Evolutionary conservation across 352 stramenopile genomes (phyloP).

Genomic region (Porosira glacialis): DNA sequence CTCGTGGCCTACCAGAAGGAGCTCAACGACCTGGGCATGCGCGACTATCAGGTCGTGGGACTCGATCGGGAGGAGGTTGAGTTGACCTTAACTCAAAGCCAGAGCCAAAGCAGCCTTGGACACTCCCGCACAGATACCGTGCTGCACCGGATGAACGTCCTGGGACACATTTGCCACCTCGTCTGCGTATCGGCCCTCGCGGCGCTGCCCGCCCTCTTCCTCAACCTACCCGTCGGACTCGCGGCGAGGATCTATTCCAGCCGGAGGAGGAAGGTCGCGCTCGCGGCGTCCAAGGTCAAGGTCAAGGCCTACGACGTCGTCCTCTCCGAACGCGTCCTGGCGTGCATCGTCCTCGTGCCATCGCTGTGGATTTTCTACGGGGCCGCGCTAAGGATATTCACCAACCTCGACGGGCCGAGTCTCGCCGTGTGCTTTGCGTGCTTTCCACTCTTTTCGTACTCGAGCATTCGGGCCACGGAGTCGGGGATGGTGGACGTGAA

Average conservation of each 20-base stretch:
- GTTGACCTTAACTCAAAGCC: conserved; percentile 18
- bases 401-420: conserved; percentile 60
- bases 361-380: conserved; percentile 75
- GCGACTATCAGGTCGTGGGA: conserved; percentile 75
- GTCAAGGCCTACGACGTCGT: conserved; percentile 78
- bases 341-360: conserved; percentile 78
- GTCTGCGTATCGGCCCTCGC: conserved; percentile 63
- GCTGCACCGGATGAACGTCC: conserved; percentile 60
- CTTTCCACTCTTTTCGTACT: conserved; percentile 81
- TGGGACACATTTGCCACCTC: conserved; percentile 73
- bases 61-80: conserved; percentile 31
- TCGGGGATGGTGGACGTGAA: conserved; percentile 84
- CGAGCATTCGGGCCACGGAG: conserved; percentile 81
- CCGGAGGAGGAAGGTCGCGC: conserved; percentile 62
- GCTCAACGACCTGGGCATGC: conserved; percentile 71
- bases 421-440: conserved; percentile 72
- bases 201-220: conserved; percentile 62
- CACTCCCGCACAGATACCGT: no score
- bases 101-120: conserved; percentile 46
- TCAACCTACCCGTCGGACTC: conserved; percentile 79
- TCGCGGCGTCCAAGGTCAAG: conserved; percentile 79
- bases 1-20: conserved; percentile 74
- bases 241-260: conserved; percentile 71
- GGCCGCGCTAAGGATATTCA: conserved; percentile 59
- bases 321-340: conserved; percentile 77